phyloP scores from a whole-genome alignment of 306 rosid genomes.

The Inga oerstediana region DNA sequence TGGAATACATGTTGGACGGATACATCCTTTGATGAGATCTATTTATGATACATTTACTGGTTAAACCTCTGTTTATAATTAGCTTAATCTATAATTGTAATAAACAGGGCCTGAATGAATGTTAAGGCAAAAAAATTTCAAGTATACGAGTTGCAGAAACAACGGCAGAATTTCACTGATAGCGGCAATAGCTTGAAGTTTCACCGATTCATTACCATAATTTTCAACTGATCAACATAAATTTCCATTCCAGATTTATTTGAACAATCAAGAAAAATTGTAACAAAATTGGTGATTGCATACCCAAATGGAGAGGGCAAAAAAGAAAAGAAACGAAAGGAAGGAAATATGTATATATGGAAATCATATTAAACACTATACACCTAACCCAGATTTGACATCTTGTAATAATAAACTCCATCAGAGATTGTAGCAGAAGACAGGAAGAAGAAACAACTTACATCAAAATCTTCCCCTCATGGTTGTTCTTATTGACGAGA shows the following conservation, averaged over 20 bases:
- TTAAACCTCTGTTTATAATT: not conserved
- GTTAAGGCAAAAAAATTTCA: not conserved
- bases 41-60: too few species aligned
- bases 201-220: not conserved
- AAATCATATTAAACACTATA: conserved; percentile 11
- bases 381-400: conserved; percentile 19
- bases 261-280: conserved; percentile 18
- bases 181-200: not conserved
- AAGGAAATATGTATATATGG: not conserved
- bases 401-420: conserved; percentile 7
- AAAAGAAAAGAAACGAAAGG: not conserved
- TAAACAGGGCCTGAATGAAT: not conserved
- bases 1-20: not conserved
- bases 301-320: not conserved
- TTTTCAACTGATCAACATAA: conserved; percentile 31
- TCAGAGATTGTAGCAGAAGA: conserved; percentile 16
- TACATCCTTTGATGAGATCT: not conserved
- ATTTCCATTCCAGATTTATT: conserved; percentile 23
- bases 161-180: not conserved
- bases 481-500: conserved; percentile 35
- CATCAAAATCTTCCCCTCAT: conserved; percentile 25
- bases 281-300: conserved; percentile 35
- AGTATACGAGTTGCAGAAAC: not conserved
- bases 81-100: not conserved
- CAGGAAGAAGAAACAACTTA: conserved; percentile 10